phyloP scores from a whole-genome alignment of 2,329 filamentous ascomycete species.

The Ilyonectria mors-panacis region DNA sequence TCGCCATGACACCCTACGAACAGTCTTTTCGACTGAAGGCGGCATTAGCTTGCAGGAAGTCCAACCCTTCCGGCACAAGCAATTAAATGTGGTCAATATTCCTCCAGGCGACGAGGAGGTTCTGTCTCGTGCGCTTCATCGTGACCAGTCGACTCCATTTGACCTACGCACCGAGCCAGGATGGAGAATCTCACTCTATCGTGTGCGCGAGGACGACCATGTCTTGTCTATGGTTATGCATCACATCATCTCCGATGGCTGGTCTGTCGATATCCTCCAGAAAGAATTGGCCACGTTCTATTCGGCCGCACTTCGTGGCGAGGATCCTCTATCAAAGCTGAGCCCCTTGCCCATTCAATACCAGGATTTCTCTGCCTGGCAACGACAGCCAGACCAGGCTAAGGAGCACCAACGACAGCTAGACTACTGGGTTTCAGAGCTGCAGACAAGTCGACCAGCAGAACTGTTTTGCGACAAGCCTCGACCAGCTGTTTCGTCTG shows the following conservation, averaged over 20 bases:
- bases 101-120: not conserved
- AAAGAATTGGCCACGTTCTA: constrained; percentile 22
- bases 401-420: not conserved
- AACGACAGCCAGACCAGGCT: constrained; percentile 2
- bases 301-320: constrained; percentile 20
- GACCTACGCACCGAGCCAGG: constrained; percentile 26
- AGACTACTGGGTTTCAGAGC: constrained; percentile 7
- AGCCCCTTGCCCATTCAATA: constrained; percentile 4
- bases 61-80: not conserved
- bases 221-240: constrained; percentile 38
- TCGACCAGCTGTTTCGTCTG: constrained; percentile 24
- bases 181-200: constrained; percentile 30
- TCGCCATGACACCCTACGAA: constrained; percentile 40
- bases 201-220: constrained; percentile 18
- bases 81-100: constrained; percentile 13
- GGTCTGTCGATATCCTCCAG: constrained; percentile 29
- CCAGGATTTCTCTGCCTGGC: constrained; percentile 2
- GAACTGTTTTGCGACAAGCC: constrained; percentile 29
- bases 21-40: constrained; percentile 28
- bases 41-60: constrained; percentile 27
- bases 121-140: not conserved
- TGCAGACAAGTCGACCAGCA: constrained; percentile 23
- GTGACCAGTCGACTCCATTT: constrained; percentile 30
- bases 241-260: constrained; percentile 43
- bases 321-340: constrained; percentile 1